Evolutionary conservation across 768 basidiomycete genomes (phyloP), one percentile per base, ranked within the genome.

Genomic region (Russula sp.): DNA sequence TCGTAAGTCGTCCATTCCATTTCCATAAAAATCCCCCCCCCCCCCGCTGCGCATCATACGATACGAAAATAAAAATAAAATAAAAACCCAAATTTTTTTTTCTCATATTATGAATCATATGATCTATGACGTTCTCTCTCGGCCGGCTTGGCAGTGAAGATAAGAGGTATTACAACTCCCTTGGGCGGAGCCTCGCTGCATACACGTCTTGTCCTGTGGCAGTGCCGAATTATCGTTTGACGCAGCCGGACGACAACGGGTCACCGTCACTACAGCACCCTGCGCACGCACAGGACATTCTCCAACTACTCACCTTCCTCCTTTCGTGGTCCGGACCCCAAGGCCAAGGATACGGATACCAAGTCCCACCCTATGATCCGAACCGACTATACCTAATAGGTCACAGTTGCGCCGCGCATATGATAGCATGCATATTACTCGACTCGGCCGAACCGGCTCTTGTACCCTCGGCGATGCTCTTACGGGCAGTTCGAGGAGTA

Each of bases 331-430:
- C 72, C 11, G 77, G 78, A 5, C 44, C 26, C 28, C 28, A n/a
- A n/a, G n/a, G 3, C 28, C 28, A 30, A 30, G 28, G 28, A 30
- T 2, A 30, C 28, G 28, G 59, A 24, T 62, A 68, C 28, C 66
- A 60, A 28, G 58, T 69, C 34, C 55, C 69, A 40, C 72, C 70
- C 36, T 81, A 80, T 59, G 78, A 82, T 70, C 73, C 78, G 2
- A 64, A 69, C 32, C 72, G 61, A 26, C 71, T 92, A 50, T 80
- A 83, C 74, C 77, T 91, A 49, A 77, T 90, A 28, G 90, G 90
- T 14, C 92, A 93, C 74, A 91, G 89, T 74, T 90, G 89, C 75
- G 80, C 87, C 65, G 89, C 91, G 1, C 92, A 94, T 73, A 92
- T 93, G 80, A 76, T 92, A 13, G 74, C 83, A 48, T 83, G 85